Evolutionary conservation across 78 protist species (phyloP).

Genomic region (Cavenderia fasciculata): DNA sequence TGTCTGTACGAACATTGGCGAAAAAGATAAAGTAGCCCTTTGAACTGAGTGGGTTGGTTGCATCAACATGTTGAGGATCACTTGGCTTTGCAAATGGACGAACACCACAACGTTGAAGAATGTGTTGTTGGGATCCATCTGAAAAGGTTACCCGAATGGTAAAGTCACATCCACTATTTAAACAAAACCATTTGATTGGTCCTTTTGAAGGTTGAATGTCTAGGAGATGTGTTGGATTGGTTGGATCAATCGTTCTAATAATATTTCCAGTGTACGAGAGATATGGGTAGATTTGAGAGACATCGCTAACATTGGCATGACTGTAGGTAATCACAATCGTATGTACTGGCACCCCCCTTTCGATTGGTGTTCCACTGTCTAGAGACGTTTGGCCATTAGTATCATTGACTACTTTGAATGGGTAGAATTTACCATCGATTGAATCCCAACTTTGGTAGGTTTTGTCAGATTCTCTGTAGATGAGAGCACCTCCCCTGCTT

Average conservation of each 20-base stretch:
- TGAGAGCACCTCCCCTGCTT: background rate
- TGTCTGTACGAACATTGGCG: slow-evolving; percentile 3
- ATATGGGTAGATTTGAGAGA: background rate
- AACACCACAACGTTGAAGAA: background rate
- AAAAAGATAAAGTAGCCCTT: background rate
- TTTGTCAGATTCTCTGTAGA: background rate
- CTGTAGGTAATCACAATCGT: background rate
- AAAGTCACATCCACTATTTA: slow-evolving; percentile 47
- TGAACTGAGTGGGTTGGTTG: background rate
- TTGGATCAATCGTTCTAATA: slow-evolving; percentile 9
- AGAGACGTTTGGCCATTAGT: background rate
- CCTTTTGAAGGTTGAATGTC: too few relatives aligned
- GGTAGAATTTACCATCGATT: background rate
- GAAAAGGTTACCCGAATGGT: slow-evolving; percentile 6
- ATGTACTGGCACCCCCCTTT: background rate
- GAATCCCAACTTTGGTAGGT: slow-evolving; percentile 7
- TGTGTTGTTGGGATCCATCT: background rate
- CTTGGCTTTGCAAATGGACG: background rate
- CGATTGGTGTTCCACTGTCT: background rate
- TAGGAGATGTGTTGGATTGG: background rate
- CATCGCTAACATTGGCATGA: background rate
- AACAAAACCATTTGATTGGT: too few relatives aligned
- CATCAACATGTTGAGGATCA: background rate
- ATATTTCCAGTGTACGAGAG: background rate
- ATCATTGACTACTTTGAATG: background rate